phyloP scores from a whole-genome alignment of 176 grass and related monocot genomes.

The Stipa capillata region DNA sequence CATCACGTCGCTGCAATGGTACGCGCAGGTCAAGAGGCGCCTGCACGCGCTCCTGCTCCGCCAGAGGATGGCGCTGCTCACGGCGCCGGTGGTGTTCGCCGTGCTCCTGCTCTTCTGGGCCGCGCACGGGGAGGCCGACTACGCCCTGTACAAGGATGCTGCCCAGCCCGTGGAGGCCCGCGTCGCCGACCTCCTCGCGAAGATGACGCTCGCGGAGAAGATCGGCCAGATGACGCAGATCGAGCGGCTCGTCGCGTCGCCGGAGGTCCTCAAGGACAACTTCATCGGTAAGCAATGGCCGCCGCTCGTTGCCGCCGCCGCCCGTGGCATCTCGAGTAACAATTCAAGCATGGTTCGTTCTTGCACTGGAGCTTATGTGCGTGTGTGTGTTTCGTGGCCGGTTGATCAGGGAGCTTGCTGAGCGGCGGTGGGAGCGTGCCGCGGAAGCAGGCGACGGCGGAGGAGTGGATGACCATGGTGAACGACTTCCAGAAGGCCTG shows the following conservation, averaged over 20 bases:
- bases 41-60: slow-evolving; percentile 19
- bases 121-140: slow-evolving; percentile 26
- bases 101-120: slow-evolving; percentile 41
- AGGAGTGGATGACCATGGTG: slow-evolving; percentile 60
- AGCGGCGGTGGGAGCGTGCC: slow-evolving; percentile 86
- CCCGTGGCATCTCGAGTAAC: no score
- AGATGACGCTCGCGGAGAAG: slow-evolving; percentile 85
- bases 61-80: slow-evolving; percentile 45
- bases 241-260: slow-evolving; percentile 54
- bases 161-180: slow-evolving; percentile 35
- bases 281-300: slow-evolving; percentile 69
- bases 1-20: slow-evolving; percentile 22
- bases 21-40: slow-evolving; percentile 26
- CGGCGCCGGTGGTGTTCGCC: slow-evolving; percentile 15
- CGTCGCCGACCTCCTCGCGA: slow-evolving; percentile 47
- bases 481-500: slow-evolving; percentile 54
- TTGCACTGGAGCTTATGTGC: neutral
- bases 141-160: slow-evolving; percentile 55
- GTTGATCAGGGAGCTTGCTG: slow-evolving; percentile 55
- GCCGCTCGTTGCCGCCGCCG: no score
- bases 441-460: slow-evolving; percentile 39
- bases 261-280: slow-evolving; percentile 59
- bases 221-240: slow-evolving; percentile 97
- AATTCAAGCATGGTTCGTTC: neutral
- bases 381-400: neutral